Evolutionary conservation across 805 yeast genomes (phyloP), one percentile per base, ranked within the genome.

Genomic region (Kuraishia ogatae): DNA sequence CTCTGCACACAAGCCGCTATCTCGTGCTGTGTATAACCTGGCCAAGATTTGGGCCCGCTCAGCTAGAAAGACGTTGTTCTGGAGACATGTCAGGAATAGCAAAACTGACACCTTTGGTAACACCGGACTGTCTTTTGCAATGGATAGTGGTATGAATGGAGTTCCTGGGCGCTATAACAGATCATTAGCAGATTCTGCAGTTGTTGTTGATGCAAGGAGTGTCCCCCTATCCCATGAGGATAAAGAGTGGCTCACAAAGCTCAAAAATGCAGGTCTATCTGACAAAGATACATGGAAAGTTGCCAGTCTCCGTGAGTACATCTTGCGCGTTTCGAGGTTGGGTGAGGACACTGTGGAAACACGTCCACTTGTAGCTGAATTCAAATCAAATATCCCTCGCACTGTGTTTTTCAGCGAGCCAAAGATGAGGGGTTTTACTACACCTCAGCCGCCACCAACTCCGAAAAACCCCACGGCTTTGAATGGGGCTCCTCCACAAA

Each of bases 281-380:
- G 89, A 83, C 10, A 75, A 73, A 7, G 96, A 90, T 50, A 61
- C 89, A 24, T 93, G 97, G 97, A 93, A 92, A 66, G 70, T 93
- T 13, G 84, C 84, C 17, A 81, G 81, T 2, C 67, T 90, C 55
- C 75, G 92, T 55, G 84, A 84, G 28, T 87, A 89, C 60, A 78
- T 92, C 8, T 76, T 71, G 57, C 80, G 83, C 52, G 81, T 83
- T 2, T 79, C 87, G 1, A 72, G 77, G 52, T 35, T 35, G 43
- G 43, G 43, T 11, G 43, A 10, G 13, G 43, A 35, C 4, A 3
- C 43, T 15, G 17, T 35, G 43, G 43, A 35, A 17, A 35, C 15
- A 7, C 43, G 43, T 17, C 43, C 43, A 15, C n/a, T 35, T 35
- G 43, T 35, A 15, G 43, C 43, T 7, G 17, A 35, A 8, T 35